Evolutionary conservation across 305 asterid species (phyloP).

Genomic region (Coffea humblotiana): DNA sequence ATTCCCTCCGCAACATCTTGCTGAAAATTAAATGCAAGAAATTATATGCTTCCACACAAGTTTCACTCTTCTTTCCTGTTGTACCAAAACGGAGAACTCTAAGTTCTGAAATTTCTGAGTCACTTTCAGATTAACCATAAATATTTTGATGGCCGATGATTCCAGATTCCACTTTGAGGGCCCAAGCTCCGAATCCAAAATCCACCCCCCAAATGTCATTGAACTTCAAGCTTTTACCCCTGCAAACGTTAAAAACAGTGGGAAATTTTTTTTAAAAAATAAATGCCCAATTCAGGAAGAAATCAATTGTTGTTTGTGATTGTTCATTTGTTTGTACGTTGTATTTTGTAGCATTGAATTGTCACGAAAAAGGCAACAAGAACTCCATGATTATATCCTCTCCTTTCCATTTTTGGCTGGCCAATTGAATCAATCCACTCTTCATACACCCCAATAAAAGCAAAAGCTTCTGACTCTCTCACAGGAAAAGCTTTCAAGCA

Average conservation of each 20-base stretch:
- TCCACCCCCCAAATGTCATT: not conserved
- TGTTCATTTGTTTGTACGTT: not conserved
- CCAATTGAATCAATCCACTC: not conserved
- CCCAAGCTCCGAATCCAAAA: not conserved
- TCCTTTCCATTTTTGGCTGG: conserved; percentile 4
- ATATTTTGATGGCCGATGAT: too few species aligned
- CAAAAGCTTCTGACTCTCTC: conserved; percentile 16
- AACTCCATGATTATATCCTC: conserved; percentile 5
- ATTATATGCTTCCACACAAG: too few species aligned
- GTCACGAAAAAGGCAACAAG: not conserved
- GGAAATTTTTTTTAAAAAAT: not conserved
- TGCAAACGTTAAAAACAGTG: not conserved
- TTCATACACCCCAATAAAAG: conserved; percentile 11
- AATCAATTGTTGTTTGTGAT: not conserved
- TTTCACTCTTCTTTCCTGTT: too few species aligned
- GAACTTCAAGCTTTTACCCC: not conserved
- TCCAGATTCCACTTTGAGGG: not conserved
- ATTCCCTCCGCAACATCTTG: too few species aligned
- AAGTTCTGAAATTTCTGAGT: too few species aligned
- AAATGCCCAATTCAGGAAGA: not conserved
- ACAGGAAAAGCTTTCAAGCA: not conserved
- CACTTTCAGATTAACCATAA: too few species aligned
- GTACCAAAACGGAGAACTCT: too few species aligned
- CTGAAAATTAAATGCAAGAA: not conserved
- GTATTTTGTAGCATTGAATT: not conserved